Evolutionary conservation across 2,329 filamentous ascomycete genomes (phyloP).

Genomic region (Diaporthe australafricana): DNA sequence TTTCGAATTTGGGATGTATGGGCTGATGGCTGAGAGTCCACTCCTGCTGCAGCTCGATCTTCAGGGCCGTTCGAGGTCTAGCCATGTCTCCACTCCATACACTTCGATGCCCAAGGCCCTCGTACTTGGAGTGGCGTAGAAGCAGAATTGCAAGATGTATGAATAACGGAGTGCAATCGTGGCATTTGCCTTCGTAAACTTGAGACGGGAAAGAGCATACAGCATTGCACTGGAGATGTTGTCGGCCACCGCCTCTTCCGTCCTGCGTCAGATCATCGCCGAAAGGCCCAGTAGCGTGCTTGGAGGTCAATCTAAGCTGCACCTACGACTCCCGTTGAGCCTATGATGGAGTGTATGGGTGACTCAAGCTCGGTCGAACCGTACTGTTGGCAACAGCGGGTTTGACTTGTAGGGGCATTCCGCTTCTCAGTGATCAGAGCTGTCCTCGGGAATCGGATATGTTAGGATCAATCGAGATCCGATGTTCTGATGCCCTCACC

Average conservation of each 20-base stretch:
- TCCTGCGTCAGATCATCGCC: conserved; percentile 13
- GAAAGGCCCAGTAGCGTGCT: conserved; percentile 12
- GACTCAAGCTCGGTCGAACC: conserved; percentile 1
- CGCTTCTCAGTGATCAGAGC: not conserved
- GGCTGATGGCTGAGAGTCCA: conserved; percentile 8
- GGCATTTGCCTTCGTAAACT: not conserved
- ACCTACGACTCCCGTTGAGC: not conserved
- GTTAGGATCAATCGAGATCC: conserved; percentile 22
- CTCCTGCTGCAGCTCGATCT: conserved; percentile 23
- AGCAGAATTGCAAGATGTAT: not conserved
- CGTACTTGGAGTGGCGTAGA: conserved; percentile 15
- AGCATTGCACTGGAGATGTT: not conserved
- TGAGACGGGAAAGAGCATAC: not conserved
- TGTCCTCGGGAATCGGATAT: not conserved
- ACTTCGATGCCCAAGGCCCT: not conserved
- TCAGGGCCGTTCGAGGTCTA: conserved; percentile 1
- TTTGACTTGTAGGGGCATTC: not conserved
- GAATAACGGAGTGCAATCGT: not conserved
- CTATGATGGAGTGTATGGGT: not conserved
- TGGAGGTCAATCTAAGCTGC: conserved; percentile 4
- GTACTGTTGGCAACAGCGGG: not conserved
- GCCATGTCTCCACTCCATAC: conserved; percentile 5
- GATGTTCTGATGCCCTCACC: not conserved
- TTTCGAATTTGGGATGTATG: not conserved
- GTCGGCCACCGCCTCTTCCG: conserved; percentile 24